Evolutionary conservation across 179 eudicot species (phyloP), one percentile per base, ranked within the genome.

Genomic region (Corrigiola litoralis): DNA sequence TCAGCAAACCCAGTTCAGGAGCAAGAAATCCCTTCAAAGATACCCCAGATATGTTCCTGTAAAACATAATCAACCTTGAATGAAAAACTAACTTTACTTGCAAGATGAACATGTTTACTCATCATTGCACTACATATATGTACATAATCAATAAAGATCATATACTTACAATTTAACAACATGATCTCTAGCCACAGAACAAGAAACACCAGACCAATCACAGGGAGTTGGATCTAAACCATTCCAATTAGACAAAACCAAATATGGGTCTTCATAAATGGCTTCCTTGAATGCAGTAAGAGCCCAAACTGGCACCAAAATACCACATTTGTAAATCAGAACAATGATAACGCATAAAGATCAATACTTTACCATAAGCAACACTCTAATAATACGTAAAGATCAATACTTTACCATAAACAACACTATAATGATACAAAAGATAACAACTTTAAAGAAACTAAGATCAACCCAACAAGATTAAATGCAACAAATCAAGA

Each of bases 11-110:
- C 79, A 94, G 69, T 66, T 94, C 88, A 11, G 95, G 88, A 68
- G 88, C 84, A 76, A 94, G 79, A 74, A 94, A 90, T 40, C 99
- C 99, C 72, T 71, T 86, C 62, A 90, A 69, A 65, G 95, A 88
- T 50, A 83, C 77, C 72, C 82, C 76, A 41, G 97, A 84, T 75
- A 94, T 65, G 68, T 94, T 90, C 76, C 99, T 94, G 89, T 62
- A 81, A 63, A 53, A 71, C 64, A 70, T 3, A 54, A 61, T 24
- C 16, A 67, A 36, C 46, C 48, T 49, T 14, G 5, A 45, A 47
- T 14, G 29, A 32, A 48, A 27, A 20, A 6, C 29, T 5, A 20
- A 28, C 32, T 21, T 18, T 34, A 45, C 16, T n/a, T 23, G 17
- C 17, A 38, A 46, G 0, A 20, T 6, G 24, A 18, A 9, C 5